These are phyloP conservation scores for Margaritispora aquatica DNA, from an alignment of 495 filamentous ascomycete genomes.

Conservation along the genomic window DNA sequence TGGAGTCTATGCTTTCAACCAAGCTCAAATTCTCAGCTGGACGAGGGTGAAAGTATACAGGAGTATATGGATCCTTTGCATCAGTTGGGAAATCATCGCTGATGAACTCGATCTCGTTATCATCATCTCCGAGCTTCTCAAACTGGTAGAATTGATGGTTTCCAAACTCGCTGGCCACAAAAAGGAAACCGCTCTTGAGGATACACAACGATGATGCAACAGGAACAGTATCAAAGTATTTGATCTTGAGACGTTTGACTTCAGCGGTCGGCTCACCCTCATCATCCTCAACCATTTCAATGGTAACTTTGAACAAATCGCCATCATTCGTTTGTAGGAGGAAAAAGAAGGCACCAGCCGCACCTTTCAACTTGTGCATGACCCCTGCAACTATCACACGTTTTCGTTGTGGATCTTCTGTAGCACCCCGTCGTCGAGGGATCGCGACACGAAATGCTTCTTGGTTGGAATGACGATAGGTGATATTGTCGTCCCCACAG, in stretches of 20 bases:
- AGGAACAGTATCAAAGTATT: constrained; percentile 96
- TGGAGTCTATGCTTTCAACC: constrained; percentile 77
- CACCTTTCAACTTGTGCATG: constrained; percentile 93
- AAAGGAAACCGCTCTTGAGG: constrained; percentile 92
- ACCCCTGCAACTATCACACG: constrained; percentile 80
- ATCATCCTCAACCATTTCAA: constrained; percentile 83
- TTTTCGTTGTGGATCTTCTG: constrained; percentile 89
- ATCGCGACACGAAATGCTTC: constrained; percentile 84
- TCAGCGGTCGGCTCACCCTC: constrained; percentile 71
- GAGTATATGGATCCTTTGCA: constrained; percentile 56
- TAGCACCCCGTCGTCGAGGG: constrained; percentile 75
- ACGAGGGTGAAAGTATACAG: constrained; percentile 79
- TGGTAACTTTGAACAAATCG: constrained; percentile 92
- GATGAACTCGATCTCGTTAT: constrained; percentile 76
- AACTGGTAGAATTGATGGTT: constrained; percentile 97
- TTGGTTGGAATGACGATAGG: constrained; percentile 90
- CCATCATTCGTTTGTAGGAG: constrained; percentile 93
- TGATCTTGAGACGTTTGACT: constrained; percentile 80
- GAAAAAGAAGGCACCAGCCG: constrained; percentile 82
- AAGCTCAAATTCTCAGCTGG: constrained; percentile 74
- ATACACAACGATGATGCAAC: constrained; percentile 81
- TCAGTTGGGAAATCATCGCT: constrained; percentile 81
- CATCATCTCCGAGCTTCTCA: constrained; percentile 94
- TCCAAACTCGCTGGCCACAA: constrained; percentile 85
- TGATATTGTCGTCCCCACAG: constrained; percentile 89